Evolutionary conservation across 345 rosid species (phyloP).

Genomic region (Raphanus raphanistrum): DNA sequence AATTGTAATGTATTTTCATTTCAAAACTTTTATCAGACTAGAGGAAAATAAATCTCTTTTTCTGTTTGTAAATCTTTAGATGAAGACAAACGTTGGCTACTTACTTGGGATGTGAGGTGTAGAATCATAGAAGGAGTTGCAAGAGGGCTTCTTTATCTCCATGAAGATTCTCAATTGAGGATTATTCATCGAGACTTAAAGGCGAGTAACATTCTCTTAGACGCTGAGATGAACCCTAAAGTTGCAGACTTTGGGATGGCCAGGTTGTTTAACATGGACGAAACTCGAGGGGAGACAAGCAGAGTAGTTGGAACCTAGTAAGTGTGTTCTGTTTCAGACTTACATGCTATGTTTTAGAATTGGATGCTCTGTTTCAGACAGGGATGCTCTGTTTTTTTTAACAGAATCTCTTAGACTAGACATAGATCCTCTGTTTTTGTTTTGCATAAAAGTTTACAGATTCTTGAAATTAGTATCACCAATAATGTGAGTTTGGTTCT

Average conservation of each 20-base stretch:
- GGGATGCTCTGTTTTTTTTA: not conserved
- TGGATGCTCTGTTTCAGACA: not conserved
- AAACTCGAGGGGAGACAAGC: slow-evolving; percentile 39
- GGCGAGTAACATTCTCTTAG: slow-evolving; percentile 40
- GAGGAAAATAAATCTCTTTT: not conserved
- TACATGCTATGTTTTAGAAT: not conserved
- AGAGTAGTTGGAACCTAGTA: slow-evolving; percentile 48
- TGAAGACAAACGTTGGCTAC: slow-evolving; percentile 22
- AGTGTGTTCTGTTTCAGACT: not conserved
- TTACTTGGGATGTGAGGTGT: slow-evolving; percentile 34
- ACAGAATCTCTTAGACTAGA: not conserved
- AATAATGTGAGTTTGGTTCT: not conserved
- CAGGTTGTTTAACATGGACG: slow-evolving; percentile 37
- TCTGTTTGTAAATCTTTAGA: not conserved
- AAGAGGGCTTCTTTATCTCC: slow-evolving; percentile 43
- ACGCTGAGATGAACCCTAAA: slow-evolving; percentile 39
- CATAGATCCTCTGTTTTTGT: not conserved
- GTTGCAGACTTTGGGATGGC: slow-evolving; percentile 48
- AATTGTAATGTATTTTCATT: not conserved
- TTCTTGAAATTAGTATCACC: not conserved
- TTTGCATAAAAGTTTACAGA: not conserved
- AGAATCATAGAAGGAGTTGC: slow-evolving; percentile 43
- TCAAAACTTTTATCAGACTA: not conserved
- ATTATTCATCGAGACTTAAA: slow-evolving; percentile 42
- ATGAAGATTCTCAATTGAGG: slow-evolving; percentile 37